Base-by-base conservation (phyloP, 1,284 basidiomycete genomes). In the Prillingera fragicola region DNA sequence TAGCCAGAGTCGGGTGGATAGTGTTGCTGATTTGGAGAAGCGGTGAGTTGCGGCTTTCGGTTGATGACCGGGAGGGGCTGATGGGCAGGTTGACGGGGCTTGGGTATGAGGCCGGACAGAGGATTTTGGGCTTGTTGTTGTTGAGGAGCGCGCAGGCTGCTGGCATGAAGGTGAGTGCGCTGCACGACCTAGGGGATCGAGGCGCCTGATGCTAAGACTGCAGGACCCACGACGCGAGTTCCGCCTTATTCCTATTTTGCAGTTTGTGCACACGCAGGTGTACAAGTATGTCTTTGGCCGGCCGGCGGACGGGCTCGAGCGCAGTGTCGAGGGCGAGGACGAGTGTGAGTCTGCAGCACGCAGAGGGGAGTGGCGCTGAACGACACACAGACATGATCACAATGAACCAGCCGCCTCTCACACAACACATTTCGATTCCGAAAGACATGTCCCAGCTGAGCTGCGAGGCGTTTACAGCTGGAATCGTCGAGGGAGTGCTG, bases 391-490 rank as follows among this genome's bases (percentile, higher is more conserved):
- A 97, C 72, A 97, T 98, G 95, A 89, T 99, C 55, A 87, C 94
- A 49, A 87, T 95, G 75, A 97, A 99, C 65, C 84, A 90, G 63
- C 92, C 95, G 10, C 80, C 85, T 17, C 79, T 97, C 54, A 91
- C 95, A 43, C 81, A 87, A 54, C 78, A 87, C 58, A 90, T 99
- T 51, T 90, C 89, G 15, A 84, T 97, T 19, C 95, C 94, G 6
- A 83, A 83, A 57, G 95, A 98, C 62, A 85, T 98, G 81, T 85
- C 82, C 52, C 84, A 89, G 60, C 77, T 99, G 28, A 91, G 85
- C 60, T 96, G 92, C 63, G 96, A 92, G 27, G 96, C 94, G 1
- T 87, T 95, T 65, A 91, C 91, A 0, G 94, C 94, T 5, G 94
- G 95, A 0, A 84, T 98, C 44, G 91, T 99, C 4, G 95, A 99